Evolutionary conservation across 1,139 yeast genomes (phyloP), one percentile per base, ranked within the genome.

Genomic region (Saccharomycopsis hybrid): DNA sequence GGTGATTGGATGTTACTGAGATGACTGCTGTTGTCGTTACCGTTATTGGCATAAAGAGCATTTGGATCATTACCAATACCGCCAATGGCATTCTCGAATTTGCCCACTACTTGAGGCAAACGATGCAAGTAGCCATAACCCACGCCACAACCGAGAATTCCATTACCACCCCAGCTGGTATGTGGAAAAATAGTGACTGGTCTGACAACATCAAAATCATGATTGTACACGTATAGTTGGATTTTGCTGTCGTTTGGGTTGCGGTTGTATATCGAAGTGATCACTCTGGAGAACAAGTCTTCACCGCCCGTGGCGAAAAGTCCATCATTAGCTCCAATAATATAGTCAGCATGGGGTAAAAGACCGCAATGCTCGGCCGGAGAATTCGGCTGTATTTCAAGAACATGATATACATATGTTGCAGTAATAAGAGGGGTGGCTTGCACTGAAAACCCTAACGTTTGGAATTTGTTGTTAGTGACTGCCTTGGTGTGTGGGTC

Each of bases 71-170:
- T 18, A 18, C 18, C 18, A 18, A 18, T 18, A 18, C 18, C 18
- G 18, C 18, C 18, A 18, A 18, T 18, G 18, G 18, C 18, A 28
- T 48, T 48, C 24, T 49, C 54, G 41, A 49, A 52, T 31, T 52
- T 52, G 8, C 55, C 52, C 27, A 55, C 38, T 33, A 9, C 64
- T 48, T n/a, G 52, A n/a, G 96, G 96, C 18, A 92, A 69, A 56
- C 95, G 72, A 62, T 92, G 97, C 49, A 92, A 70, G 51, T 85
- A 72, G 0, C 97, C 97, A 61, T 89, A 90, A 0, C 97, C 97
- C 8, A 92, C 95, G 58, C 90, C 96, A 66, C 97, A 90, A 1
- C 98, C 98, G 42, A 92, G 70, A 37, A 89, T 71, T 0, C 96
- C 96, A 55, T 72, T 75, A 1, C 85, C 84, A 27, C 84, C 84